Conservation (phyloP, 139 green algal species). For the Coelastrella sp. region DNA sequence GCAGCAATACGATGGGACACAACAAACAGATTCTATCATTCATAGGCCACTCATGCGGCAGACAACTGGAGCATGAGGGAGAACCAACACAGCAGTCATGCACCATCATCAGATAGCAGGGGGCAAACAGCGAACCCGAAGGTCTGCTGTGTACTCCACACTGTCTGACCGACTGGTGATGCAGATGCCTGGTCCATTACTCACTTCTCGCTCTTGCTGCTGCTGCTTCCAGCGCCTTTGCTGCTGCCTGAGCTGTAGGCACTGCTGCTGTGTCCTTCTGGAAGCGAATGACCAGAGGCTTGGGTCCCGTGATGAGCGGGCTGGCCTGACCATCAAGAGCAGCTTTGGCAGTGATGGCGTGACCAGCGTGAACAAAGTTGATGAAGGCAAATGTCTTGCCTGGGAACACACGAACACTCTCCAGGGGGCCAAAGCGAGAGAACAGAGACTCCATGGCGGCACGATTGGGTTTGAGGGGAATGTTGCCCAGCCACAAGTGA, state of each 20-base stretch:
- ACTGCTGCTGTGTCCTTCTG: conserved; percentile 65
- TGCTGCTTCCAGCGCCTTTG: conserved; percentile 42
- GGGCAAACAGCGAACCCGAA: too few relatives aligned
- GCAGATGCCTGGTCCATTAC: too few relatives aligned
- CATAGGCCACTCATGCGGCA: too few relatives aligned
- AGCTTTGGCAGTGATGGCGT: conserved; percentile 65
- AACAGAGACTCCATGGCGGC: conserved; percentile 74
- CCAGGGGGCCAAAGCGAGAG: conserved; percentile 71
- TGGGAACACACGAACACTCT: conserved; percentile 79
- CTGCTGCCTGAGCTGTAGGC: conserved; percentile 37
- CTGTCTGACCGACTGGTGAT: too few relatives aligned
- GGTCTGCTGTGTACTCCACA: too few relatives aligned
- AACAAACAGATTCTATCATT: not conserved
- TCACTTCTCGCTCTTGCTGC: conserved; percentile 25
- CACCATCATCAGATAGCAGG: too few relatives aligned
- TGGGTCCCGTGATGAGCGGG: conserved; percentile 66
- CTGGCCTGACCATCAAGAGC: conserved; percentile 71
- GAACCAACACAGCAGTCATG: too few relatives aligned
- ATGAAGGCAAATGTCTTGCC: conserved; percentile 88
- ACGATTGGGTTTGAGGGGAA: conserved; percentile 78
- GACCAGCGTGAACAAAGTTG: conserved; percentile 65
- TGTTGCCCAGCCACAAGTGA: conserved; percentile 90
- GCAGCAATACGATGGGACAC: too few relatives aligned
- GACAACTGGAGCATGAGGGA: too few relatives aligned
- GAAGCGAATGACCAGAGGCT: conserved; percentile 79